Conservation (phyloP, 306 rosid genomes). For the Prunus fruticosa region DNA sequence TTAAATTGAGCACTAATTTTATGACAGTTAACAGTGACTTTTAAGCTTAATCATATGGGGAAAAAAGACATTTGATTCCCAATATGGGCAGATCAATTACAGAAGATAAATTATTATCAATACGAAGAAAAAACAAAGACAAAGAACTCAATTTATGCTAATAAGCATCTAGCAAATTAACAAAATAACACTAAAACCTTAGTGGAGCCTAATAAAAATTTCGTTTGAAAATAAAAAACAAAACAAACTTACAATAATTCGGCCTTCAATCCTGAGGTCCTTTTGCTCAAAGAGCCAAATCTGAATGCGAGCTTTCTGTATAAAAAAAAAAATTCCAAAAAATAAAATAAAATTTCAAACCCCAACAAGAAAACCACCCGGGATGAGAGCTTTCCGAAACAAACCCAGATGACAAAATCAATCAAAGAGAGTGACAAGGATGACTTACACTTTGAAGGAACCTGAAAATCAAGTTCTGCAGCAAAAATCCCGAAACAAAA, state of each 20-base stretch:
- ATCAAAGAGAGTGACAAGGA: not conserved
- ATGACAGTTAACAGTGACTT: not conserved
- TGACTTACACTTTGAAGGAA: slow-evolving; percentile 83
- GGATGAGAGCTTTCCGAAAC: not conserved
- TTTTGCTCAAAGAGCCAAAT: slow-evolving; percentile 87
- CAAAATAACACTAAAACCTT: not conserved
- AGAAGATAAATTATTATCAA: not conserved
- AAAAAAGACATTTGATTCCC: not conserved
- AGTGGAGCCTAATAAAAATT: not conserved
- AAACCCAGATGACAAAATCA: not conserved
- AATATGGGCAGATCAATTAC: not conserved
- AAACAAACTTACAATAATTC: slow-evolving; percentile 61
- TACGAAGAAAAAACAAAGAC: no score
- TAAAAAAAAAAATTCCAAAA: not conserved
- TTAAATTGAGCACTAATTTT: not conserved
- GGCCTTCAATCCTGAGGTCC: slow-evolving; percentile 82
- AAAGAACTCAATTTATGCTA: not conserved
- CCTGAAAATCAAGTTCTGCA: slow-evolving; percentile 85
- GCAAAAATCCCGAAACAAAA: not conserved
- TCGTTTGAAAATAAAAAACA: not conserved
- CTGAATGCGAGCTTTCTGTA: slow-evolving; percentile 86
- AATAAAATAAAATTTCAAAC: not conserved
- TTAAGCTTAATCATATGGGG: not conserved
- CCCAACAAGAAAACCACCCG: not conserved
- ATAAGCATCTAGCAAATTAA: not conserved